These are phyloP conservation scores for Ramalina peruviana DNA, from an alignment of 495 filamentous ascomycete genomes.

Conservation along the genomic window DNA sequence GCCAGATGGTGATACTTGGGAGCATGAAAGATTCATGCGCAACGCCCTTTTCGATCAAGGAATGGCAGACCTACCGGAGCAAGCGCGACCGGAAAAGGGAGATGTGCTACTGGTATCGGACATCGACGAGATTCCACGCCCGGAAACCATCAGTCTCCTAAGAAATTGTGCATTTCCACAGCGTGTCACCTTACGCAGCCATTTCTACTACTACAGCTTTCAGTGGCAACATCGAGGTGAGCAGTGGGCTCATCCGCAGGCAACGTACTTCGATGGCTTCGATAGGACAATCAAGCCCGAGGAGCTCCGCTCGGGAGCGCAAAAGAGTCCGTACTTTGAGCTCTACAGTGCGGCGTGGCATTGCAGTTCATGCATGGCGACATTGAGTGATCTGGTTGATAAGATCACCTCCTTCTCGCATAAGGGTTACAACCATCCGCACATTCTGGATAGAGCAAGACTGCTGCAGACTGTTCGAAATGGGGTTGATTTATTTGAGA, in stretches of 20 bases:
- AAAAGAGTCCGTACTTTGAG: conserved; percentile 20
- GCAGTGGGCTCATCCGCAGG: conserved; percentile 43
- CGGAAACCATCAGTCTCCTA: conserved; percentile 28
- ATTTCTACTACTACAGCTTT: conserved; percentile 45
- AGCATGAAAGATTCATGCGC: conserved; percentile 36
- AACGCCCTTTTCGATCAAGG: conserved; percentile 36
- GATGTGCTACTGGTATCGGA: conserved; percentile 29
- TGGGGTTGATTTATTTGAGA: conserved; percentile 38
- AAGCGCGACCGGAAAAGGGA: conserved; percentile 13
- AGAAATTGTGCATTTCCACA: conserved; percentile 36
- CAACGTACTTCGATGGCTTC: conserved; percentile 35
- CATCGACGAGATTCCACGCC: conserved; percentile 39
- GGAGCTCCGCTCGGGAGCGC: conserved; percentile 28
- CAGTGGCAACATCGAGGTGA: conserved; percentile 36
- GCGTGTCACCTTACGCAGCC: conserved; percentile 35
- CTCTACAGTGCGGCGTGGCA: conserved; percentile 38
- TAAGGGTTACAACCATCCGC: conserved; percentile 26
- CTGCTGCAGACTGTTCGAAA: conserved; percentile 33
- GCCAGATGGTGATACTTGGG: conserved; percentile 23
- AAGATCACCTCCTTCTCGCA: conserved; percentile 41
- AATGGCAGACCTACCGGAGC: conserved; percentile 27
- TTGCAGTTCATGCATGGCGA: conserved; percentile 40
- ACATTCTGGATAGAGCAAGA: conserved; percentile 25
- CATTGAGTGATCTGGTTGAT: conserved; percentile 33
- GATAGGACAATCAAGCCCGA: conserved; percentile 32